Conservation (phyloP, 768 basidiomycete species). For the Lactarius tabidus region DNA sequence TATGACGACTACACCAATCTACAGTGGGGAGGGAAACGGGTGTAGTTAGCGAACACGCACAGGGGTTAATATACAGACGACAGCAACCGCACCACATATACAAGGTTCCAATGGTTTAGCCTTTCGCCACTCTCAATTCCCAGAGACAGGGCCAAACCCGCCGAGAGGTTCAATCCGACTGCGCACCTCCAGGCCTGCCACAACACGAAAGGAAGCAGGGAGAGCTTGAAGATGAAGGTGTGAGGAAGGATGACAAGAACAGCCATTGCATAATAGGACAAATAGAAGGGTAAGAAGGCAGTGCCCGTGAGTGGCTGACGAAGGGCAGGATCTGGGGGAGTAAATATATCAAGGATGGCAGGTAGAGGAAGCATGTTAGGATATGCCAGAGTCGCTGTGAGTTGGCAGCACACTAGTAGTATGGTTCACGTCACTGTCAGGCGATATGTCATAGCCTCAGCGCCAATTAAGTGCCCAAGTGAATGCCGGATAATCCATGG, state of each 20-base stretch:
- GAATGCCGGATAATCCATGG: no score
- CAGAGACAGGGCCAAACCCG: slow-evolving; percentile 36
- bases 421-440: no score
- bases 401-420: not conserved
- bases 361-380: not conserved
- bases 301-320: not conserved
- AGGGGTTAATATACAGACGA: not conserved
- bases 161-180: slow-evolving; percentile 41
- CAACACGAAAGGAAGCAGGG: not conserved
- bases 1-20: not conserved
- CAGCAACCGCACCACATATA: not conserved
- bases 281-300: not conserved
- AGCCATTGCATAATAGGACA: not conserved
- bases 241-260: not conserved
- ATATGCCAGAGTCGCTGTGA: not conserved
- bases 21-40: not conserved
- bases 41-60: not conserved
- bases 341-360: not conserved
- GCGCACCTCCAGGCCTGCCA: not conserved
- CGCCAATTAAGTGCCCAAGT: no score
- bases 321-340: not conserved
- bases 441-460: no score
- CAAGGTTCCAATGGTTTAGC: not conserved
- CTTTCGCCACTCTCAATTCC: slow-evolving; percentile 38
- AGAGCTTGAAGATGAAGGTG: not conserved